A percentile compares a stretch with the other conserved stretches of the same genome.
Conservation (phyloP, 495 filamentous ascomycete species). For the Astrocystis sublimbata region DNA sequence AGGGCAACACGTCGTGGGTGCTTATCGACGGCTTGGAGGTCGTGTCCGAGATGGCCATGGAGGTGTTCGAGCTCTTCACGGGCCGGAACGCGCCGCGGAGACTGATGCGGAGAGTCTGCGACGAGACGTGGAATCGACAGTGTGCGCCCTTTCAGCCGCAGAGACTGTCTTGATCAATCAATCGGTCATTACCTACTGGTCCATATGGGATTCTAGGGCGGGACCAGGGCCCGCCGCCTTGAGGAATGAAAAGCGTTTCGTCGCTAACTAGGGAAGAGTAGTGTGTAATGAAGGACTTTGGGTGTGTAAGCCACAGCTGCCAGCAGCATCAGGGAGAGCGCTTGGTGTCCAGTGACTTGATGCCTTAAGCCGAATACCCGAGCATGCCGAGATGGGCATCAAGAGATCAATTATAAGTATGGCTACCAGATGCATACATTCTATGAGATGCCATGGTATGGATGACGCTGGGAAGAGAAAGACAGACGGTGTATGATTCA, state of each 20-base stretch:
- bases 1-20: constrained; percentile 68
- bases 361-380: background rate
- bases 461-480: background rate
- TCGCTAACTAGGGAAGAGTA: too few species aligned
- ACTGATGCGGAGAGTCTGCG: constrained; percentile 62
- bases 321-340: background rate
- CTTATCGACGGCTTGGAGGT: constrained; percentile 80
- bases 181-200: too few species aligned
- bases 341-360: background rate
- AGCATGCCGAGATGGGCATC: background rate
- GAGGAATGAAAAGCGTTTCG: too few species aligned
- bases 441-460: background rate
- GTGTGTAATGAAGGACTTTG: background rate
- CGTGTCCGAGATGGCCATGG: constrained; percentile 77
- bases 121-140: constrained; percentile 44
- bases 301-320: background rate
- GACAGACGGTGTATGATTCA: too few species aligned
- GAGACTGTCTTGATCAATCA: constrained; percentile 15
- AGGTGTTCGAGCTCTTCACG: constrained; percentile 81
- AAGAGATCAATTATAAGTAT: background rate
- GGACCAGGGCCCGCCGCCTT: too few species aligned
- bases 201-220: too few species aligned
- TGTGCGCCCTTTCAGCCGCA: constrained; percentile 33
- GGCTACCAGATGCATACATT: background rate
- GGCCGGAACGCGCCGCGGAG: constrained; percentile 75